Evolutionary conservation across 2,329 filamentous ascomycete species (phyloP), one percentile per base, ranked within the genome.

Genomic region (Botryotinia convoluta): DNA sequence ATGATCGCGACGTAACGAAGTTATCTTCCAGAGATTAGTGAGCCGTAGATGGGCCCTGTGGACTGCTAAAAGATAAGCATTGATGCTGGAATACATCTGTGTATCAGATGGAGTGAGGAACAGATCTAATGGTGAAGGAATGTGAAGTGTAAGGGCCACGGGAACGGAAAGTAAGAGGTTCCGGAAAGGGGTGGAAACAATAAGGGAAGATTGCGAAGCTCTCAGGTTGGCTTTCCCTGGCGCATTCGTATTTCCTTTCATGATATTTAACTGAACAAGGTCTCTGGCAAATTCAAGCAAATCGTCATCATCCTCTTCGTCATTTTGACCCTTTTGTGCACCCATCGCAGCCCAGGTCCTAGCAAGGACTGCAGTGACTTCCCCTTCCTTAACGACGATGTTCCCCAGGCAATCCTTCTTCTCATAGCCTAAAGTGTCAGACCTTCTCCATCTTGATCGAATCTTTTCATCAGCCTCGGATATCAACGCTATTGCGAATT

Each of bases 401-500:
- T 88, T 88, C 61, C 87, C 87, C 4, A 94, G 78, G 7, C 86
- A 85, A 74, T 90, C 88, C 79, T 86, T 82, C 79, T 87, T 88
- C 79, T 89, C 86, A 80, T 86, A 86, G 2, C 85, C 86, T 9
- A 90, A 80, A 71, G 89, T 89, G 57, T 89, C 87, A 18, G 89
- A 85, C 75, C 90, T 85, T 77, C 87, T 89, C 86, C 93, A 93
- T 68, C 93, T 90, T 76, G 89, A 90, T n/a, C 89, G 87, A 37
- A 96, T 87, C 77, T 90, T 92, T 72, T 92, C 89, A 77, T 98
- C 94, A 1, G 95, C 94, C 83, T 98, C 93, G 51, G 91, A 89
- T 1, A 97, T 93, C 39, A 99, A 83, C 0, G 92, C 91, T 83
- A 96, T 90, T 32, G 95, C 94, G 81, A 99, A 99, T 81, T 98